Conservation (phyloP, 2,329 filamentous ascomycete species). For the Scopulariopsis brevicaulis region DNA sequence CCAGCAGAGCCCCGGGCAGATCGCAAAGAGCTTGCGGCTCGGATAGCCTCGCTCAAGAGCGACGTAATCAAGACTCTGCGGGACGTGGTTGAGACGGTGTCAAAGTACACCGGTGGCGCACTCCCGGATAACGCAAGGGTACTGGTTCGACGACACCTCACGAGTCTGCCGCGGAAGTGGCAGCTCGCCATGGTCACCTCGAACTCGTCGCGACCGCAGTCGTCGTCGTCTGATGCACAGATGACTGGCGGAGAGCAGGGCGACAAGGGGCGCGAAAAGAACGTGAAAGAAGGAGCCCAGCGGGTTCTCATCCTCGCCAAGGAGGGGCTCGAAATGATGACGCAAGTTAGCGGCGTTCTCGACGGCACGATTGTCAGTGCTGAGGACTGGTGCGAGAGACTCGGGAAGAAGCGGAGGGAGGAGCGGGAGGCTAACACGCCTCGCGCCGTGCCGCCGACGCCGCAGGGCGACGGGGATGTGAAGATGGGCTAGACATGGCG, state of each 20-base stretch:
- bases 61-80: conserved; percentile 73
- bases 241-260: conserved; percentile 21
- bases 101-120: conserved; percentile 81
- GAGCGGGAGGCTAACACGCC: background rate
- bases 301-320: conserved; percentile 76
- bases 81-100: conserved; percentile 73
- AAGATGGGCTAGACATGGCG: conserved; percentile 12
- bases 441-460: conserved; percentile 13
- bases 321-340: conserved; percentile 90
- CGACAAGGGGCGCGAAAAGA: conserved; percentile 21
- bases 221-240: conserved; percentile 8
- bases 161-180: conserved; percentile 75
- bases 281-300: conserved; percentile 50
- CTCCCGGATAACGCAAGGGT: conserved; percentile 79
- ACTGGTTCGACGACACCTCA: conserved; percentile 74
- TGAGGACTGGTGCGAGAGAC: conserved; percentile 77
- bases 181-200: conserved; percentile 50
- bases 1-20: conserved; percentile 19
- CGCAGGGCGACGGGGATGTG: conserved; percentile 15
- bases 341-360: conserved; percentile 77
- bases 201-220: conserved; percentile 12
- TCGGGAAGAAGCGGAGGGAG: conserved; percentile 35
- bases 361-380: conserved; percentile 84
- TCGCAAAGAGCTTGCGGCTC: conserved; percentile 39
- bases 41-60: conserved; percentile 54